Evolutionary conservation across 805 yeast genomes (phyloP).

Genomic region (Candida argentea): DNA sequence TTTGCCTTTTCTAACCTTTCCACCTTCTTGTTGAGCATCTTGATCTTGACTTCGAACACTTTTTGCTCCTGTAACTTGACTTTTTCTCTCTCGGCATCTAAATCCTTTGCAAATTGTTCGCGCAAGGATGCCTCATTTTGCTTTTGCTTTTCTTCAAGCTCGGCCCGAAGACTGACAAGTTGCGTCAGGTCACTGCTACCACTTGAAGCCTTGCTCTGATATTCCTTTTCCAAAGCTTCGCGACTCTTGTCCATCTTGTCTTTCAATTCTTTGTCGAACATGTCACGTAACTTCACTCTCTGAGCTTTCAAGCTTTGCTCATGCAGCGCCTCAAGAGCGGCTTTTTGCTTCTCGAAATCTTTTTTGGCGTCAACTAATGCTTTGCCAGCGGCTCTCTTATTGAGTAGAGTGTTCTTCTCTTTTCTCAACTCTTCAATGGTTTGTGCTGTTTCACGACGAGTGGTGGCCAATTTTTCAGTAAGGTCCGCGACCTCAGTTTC

Average conservation of each 20-base stretch:
- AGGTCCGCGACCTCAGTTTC: background rate
- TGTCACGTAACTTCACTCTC: too few relatives aligned
- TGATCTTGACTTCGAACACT: slow-evolving; percentile 49
- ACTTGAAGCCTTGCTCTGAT: slow-evolving; percentile 9
- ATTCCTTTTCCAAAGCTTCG: slow-evolving; percentile 28
- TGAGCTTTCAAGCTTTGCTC: too few relatives aligned
- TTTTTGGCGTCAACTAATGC: too few relatives aligned
- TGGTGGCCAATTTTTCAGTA: too few relatives aligned
- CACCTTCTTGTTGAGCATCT: slow-evolving; percentile 44
- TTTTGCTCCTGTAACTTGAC: slow-evolving; percentile 42
- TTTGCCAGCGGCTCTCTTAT: slow-evolving; percentile 6
- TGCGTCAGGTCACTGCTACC: slow-evolving; percentile 1
- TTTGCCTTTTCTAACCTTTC: slow-evolving; percentile 33
- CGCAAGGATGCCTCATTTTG: slow-evolving; percentile 10
- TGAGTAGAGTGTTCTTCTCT: too few relatives aligned
- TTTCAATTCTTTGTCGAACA: slow-evolving; percentile 8
- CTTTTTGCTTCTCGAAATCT: slow-evolving; percentile 12
- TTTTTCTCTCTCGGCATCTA: slow-evolving; percentile 22
- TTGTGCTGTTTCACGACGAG: too few relatives aligned
- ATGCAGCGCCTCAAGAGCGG: too few relatives aligned
- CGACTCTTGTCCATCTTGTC: slow-evolving; percentile 11
- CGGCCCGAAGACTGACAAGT: slow-evolving; percentile 4
- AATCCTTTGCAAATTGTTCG: slow-evolving; percentile 9
- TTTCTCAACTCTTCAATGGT: too few relatives aligned
- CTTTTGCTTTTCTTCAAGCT: slow-evolving; percentile 8